These are phyloP conservation scores for Suhomyces kunorum DNA, from an alignment of 1,139 yeast species.

Conservation along the genomic window DNA sequence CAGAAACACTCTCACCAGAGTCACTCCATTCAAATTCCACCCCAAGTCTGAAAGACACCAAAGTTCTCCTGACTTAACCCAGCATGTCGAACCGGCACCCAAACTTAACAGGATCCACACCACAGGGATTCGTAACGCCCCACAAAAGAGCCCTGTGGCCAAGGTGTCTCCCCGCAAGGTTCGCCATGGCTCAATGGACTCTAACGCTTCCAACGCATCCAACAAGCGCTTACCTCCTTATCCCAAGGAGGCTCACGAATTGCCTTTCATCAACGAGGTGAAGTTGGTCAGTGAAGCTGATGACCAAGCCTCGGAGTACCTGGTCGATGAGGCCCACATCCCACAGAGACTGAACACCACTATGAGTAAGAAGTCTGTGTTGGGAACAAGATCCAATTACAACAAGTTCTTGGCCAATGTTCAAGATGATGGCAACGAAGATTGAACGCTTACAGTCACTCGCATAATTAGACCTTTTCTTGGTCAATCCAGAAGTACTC, in stretches of 20 bases:
- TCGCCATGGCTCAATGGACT: constrained; percentile 15
- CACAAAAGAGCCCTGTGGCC: constrained; percentile 5
- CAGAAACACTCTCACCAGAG: constrained; percentile 25
- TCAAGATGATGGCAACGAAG: constrained; percentile 16
- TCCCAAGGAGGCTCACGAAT: constrained; percentile 29
- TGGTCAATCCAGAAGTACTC: neutral
- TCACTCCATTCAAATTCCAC: constrained; percentile 27
- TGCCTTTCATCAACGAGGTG: constrained; percentile 44
- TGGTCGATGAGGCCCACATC: constrained; percentile 7
- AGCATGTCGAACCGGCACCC: constrained; percentile 14
- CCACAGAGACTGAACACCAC: constrained; percentile 33
- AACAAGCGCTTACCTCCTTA: constrained; percentile 21
- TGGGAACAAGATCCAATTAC: constrained; percentile 46
- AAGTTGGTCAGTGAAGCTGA: constrained; percentile 23
- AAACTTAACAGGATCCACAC: constrained; percentile 17
- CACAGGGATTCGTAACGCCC: constrained; percentile 13
- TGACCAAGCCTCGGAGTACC: constrained; percentile 11
- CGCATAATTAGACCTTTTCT: neutral
- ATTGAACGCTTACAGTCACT: neutral
- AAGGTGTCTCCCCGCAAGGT: constrained; percentile 8
- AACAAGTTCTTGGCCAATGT: constrained; percentile 40
- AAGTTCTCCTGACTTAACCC: constrained; percentile 22
- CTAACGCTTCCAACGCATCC: constrained; percentile 10
- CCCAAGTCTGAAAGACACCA: constrained; percentile 14
- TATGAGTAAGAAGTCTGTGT: constrained; percentile 37